Base-by-base conservation (phyloP, 2,329 filamentous ascomycete species). In the Ophiostoma sp. region DNA sequence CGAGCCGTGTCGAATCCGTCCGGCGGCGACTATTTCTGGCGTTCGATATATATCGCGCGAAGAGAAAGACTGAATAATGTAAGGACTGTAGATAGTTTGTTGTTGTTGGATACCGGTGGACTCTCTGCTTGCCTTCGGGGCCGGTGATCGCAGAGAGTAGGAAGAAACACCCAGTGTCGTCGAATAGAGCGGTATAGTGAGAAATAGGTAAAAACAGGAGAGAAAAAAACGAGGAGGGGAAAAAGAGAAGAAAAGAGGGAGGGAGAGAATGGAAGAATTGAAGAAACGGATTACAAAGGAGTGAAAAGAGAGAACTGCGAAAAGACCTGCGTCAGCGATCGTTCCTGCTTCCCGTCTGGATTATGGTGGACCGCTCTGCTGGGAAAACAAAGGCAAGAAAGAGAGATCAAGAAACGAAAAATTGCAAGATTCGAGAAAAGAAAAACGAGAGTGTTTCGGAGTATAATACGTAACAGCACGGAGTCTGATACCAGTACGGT, bases 1-100 rank as follows among this genome's bases (percentile, higher is more conserved):
- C 55, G 57, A 71, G 31, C 33, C 45, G 61, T 48, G 71, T 72
- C 71, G 28, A 74, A 31, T 74, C 76, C 75, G 75, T 73, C 75
- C 76, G 75, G 75, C 76, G 73, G 74, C 59, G 71, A 73, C 59
- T 74, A 55, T 57, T 55, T n/a, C 57, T 48, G 71, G 71, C 63
- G 28, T 61, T 61, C 36, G 52, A 69, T 61, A 28, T 50, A 28
- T 69, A 36, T 69, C 42, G 66, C 36, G 31, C 28, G 42, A 31
- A 45, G 17, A 42, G 31, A 59, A 59, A 42, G 50, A 50, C 5
- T 48, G 31, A 36, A 36, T 57, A 22, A 39, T 66, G 45, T 50
- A 71, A 52, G 3, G 39, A 71, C 33, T 17, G 61, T 45, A 5
- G 33, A 25, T 55, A 15, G 11, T 5, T 31, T 45, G 52, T 28